These are phyloP conservation scores for Cercophora newfieldiana DNA, from an alignment of 495 filamentous ascomycete genomes.

Conservation along the genomic window DNA sequence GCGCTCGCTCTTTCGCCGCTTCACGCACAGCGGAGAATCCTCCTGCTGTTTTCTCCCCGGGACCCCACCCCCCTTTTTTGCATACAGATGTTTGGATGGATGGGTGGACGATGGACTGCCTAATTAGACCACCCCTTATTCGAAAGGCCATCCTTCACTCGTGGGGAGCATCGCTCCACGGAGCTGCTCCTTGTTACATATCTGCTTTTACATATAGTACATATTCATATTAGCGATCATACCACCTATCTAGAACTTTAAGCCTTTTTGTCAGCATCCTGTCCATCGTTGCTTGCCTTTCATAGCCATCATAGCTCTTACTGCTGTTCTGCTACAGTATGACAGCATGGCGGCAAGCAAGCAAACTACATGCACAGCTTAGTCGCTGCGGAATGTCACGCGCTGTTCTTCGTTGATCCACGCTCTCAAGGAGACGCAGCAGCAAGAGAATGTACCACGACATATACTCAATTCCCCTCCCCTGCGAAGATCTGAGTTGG, in stretches of 20 bases:
- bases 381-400: no score
- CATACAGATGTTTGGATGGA: not conserved
- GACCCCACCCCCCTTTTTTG: not conserved
- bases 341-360: no score
- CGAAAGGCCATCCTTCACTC: conserved; percentile 9
- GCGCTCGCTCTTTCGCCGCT: not conserved
- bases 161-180: conserved; percentile 1
- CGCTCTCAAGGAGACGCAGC: no score
- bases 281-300: not conserved
- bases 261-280: not conserved
- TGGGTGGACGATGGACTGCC: not conserved
- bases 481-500: no score
- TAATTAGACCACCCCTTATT: conserved; percentile 17
- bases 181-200: conserved; percentile 23
- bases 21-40: not conserved
- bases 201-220: conserved; percentile 20
- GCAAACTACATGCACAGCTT: no score
- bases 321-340: no score
- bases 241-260: conserved; percentile 13
- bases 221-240: conserved; percentile 15
- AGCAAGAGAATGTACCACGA: no score
- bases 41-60: not conserved
- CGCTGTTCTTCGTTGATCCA: no score
- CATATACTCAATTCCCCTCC: no score
- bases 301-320: no score